Percentiles rank a stretch among this genome's conserved stretches.
These are phyloP conservation scores for Themeda triandra DNA, from an alignment of 176 grass and related monocot genomes.

Conservation along the genomic window DNA sequence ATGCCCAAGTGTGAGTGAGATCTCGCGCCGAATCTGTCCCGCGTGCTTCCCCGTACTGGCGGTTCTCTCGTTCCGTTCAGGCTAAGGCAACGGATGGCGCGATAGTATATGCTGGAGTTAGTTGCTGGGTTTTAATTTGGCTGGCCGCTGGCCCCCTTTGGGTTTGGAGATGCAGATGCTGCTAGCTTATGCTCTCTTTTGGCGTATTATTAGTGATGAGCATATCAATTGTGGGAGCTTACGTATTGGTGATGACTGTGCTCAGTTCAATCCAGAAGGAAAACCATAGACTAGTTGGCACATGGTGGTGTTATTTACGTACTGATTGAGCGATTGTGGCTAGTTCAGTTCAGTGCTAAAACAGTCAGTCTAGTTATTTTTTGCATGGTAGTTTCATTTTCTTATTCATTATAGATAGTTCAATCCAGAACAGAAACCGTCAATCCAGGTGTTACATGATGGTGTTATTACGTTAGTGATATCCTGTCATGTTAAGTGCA, in stretches of 20 bases:
- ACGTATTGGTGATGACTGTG: not conserved
- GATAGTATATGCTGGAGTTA: not conserved
- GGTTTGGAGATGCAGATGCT: not conserved
- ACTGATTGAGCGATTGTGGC: no score
- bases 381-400: not conserved
- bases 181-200: not conserved
- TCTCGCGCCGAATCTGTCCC: constrained; percentile 29
- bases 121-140: not conserved
- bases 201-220: no score
- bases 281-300: not conserved
- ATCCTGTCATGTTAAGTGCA: not conserved
- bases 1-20: constrained; percentile 79
- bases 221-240: no score
- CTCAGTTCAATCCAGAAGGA: not conserved
- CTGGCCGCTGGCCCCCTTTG: not conserved
- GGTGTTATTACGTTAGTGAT: not conserved
- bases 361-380: not conserved
- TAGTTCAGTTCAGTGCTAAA: not conserved
- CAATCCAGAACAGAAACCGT: not conserved
- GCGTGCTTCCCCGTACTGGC: not conserved
- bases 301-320: not conserved
- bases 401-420: not conserved
- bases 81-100: not conserved
- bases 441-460: not conserved
- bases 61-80: not conserved